Base-by-base conservation (phyloP, 345 rosid species). In the Orychophragmus violaceus region DNA sequence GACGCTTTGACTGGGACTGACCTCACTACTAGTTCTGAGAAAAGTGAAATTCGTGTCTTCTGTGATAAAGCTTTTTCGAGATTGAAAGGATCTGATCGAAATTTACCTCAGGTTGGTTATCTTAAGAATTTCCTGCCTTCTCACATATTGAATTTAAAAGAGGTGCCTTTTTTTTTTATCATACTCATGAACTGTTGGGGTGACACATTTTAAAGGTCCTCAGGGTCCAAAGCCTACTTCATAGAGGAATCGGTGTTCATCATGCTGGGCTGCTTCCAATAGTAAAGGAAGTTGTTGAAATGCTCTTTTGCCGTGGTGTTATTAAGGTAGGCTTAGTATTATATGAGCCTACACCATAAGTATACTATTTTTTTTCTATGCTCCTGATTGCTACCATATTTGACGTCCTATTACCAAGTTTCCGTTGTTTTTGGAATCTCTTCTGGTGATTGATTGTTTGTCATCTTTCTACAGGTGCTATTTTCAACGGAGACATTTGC, bases 401-500 rank as follows among this genome's bases (percentile, higher is more conserved):
- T 51, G 39, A 23, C 22, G n/a, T 50, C 30, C 2, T 13, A 24
- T 33, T 46, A 48, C 59, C 42, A 46, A 11, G 10, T 50, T 19
- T 64, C 11, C 4, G 9, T 32, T 52, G 10, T 32, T 29, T 14
- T 59, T 5, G 0, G 3, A 35, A 18, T 30, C 6, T 14, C 71
- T 66, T 64, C n/a, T 36, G 41, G 55, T 28, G 28, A 57, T 37
- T 14, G 17, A 4, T 69, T 58, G 22, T 57, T 41, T 57, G 18
- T 75, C 37, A 67, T 83, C 64, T 63, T 69, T 52, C 55, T 75
- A 28, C 69, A 93, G 99, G 89, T 93, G 48, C 76, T 93, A 66
- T 93, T 93, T 81, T 90, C 99, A 68, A 93, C 99, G 1, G 99
- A 93, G 83, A 93, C 97, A 74, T 93, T 93, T 79, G 97, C 99